Evolutionary conservation across 768 basidiomycete genomes (phyloP), one percentile per base, ranked within the genome.

Genomic region (Lentinus tigrinus): DNA sequence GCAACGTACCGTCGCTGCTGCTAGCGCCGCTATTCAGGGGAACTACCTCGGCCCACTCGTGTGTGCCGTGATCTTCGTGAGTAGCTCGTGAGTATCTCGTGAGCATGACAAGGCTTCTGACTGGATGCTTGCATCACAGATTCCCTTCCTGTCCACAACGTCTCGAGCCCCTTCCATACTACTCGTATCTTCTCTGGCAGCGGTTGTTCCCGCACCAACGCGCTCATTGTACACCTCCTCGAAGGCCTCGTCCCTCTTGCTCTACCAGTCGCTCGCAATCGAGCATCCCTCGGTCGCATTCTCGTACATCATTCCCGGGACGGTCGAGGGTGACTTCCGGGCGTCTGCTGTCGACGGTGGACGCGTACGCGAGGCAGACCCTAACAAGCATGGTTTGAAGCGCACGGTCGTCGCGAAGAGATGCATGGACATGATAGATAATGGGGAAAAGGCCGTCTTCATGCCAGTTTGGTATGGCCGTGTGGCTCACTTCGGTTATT

Each of bases 181-280:
- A 26, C 83, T 95, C 40, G 69, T 97, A 36, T 92, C 92, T 8
- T 89, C 87, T 27, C 75, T 88, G 3, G 95, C 88, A 2, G 84
- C 91, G 2, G 76, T 88, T 6, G 85, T 95, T 36, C 91, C 95
- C 2, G 85, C 94, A 0, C 95, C 95, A 0, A 93, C 91, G 0
- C 87, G 95, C 7, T 75, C 91, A 0, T 74, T 98, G 36, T 98
- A 98, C 68, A 85, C 81, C 0, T 84, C 93, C 3, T 91, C 89
- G 10, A 97, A 98, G 70, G 78, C 88, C 2, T 89, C 93, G 0
- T 85, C 89, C 1, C 80, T 91, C 27, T 61, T 87, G 5, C 84
- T 95, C 55, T 93, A 85, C 70, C 89, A 91, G 70, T 78, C 88
- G 0, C 83, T 94, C 31, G 76, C 91, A 4, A 89, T 93, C 58